Base-by-base conservation (phyloP, 176 grass and related monocot genomes). In the Carex myosuroides region DNA sequence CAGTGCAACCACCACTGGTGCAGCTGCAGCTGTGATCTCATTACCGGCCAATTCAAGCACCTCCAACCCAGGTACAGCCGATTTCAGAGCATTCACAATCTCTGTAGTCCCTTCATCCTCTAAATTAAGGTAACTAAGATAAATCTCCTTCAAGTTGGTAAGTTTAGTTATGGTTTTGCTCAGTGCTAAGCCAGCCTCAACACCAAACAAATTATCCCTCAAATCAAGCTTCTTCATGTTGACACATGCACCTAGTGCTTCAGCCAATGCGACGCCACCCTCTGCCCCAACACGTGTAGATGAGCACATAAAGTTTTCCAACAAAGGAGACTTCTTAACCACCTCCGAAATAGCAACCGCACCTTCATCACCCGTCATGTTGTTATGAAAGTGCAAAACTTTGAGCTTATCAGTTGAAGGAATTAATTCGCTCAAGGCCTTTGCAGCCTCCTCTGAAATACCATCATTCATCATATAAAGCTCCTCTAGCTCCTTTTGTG, bases 361-460 rank as follows among this genome's bases (percentile, higher is more conserved):
- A 56, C 92, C 94, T 86, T 97, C 94, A 81, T 97, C 92, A 61
- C 94, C 94, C 7, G 90, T 94, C 94, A 97, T 92, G 58, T 97
- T 97, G 32, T 97, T 97, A 75, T 94, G 90, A 74, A 97, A 94
- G 73, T 97, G 92, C 37, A 94, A 86, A 85, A 94, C 75, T 78
- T 90, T 97, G 26, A 94, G 85, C 71, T 97, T 94, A 21, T 92
- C 87, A 17, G 90, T 92, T 50, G 87, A 88, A 67, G 92, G 92
- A 88, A 97, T 88, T 72, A 97, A 83, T 87, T 91, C 94, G 70
- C 32, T 84, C 20, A 97, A 68, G 59, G 92, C 90, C 75, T 92
- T 91, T 84, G 92, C 92, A 86, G 94, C 92, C 64, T 97, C 92
- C 50, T 92, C 92, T 37, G 94, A 97, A 84, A 97, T 97, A 17